Percentiles rank a stretch among this genome's conserved stretches.
Conservation (phyloP, 495 filamentous ascomycete genomes). For the Bathelium albidoporum region DNA sequence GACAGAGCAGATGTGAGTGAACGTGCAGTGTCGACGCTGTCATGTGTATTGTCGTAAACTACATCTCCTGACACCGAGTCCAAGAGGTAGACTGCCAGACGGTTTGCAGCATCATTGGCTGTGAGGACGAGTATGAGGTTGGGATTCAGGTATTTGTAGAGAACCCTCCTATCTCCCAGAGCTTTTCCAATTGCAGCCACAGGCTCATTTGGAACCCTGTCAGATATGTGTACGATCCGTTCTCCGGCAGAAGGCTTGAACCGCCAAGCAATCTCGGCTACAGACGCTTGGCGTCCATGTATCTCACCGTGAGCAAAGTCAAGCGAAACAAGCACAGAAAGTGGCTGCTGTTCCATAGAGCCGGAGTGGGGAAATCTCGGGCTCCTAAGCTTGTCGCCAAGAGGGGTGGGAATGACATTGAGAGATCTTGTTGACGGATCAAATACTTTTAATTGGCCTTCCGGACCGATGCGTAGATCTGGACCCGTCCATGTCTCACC, state of each 20-base stretch:
- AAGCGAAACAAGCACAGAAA: not conserved
- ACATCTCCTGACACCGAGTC: slow-evolving; percentile 78
- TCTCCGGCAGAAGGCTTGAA: slow-evolving; percentile 62
- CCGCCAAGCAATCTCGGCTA: slow-evolving; percentile 44
- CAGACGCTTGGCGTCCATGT: not conserved
- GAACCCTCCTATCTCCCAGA: slow-evolving; percentile 76
- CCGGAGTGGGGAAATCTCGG: not conserved
- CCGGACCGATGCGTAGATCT: slow-evolving; percentile 15
- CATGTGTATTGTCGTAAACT: slow-evolving; percentile 58
- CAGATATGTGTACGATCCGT: slow-evolving; percentile 52
- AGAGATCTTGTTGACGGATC: slow-evolving; percentile 10
- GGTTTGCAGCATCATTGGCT: slow-evolving; percentile 43
- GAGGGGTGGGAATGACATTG: not conserved
- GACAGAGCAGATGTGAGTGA: slow-evolving; percentile 67
- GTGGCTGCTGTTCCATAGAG: not conserved
- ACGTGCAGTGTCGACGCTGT: slow-evolving; percentile 62
- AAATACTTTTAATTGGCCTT: slow-evolving; percentile 49
- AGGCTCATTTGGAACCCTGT: slow-evolving; percentile 66
- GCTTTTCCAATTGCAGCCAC: slow-evolving; percentile 93
- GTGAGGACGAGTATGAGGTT: slow-evolving; percentile 75
- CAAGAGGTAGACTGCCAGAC: slow-evolving; percentile 66
- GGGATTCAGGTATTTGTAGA: slow-evolving; percentile 94
- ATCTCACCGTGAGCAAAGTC: not conserved
- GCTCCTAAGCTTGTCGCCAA: not conserved
- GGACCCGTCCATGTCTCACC: slow-evolving; percentile 45